Conservation (phyloP, 345 rosid species). For the Excoecaria cochinchinensis region DNA sequence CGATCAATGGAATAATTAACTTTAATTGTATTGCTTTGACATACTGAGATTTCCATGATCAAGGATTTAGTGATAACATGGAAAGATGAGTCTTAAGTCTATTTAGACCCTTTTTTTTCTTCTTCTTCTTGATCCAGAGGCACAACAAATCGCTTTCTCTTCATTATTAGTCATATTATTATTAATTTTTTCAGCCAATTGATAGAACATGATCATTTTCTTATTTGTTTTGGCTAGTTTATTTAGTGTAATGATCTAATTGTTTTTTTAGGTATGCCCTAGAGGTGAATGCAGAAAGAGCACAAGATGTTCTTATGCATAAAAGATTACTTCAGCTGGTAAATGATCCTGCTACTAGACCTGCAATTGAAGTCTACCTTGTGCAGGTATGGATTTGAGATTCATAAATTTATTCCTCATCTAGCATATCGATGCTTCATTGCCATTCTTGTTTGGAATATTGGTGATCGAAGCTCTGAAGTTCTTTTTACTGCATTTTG, state of each 20-base stretch:
- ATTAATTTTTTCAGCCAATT: neutral
- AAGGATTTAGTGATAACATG: too few relatives aligned
- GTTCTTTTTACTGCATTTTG: too few relatives aligned
- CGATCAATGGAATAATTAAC: too few relatives aligned
- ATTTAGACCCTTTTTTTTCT: neutral
- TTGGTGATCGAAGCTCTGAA: too few relatives aligned
- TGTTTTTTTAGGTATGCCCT: conserved; percentile 49
- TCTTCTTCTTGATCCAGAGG: neutral
- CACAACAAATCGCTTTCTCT: neutral
- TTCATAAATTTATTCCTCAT: conserved; percentile 11
- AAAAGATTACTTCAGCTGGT: conserved; percentile 55
- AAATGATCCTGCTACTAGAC: conserved; percentile 45
- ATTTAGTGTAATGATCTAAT: conserved; percentile 2
- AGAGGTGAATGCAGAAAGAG: conserved; percentile 62
- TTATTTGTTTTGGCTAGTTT: neutral
- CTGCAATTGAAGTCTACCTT: conserved; percentile 62
- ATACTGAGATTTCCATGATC: too few relatives aligned
- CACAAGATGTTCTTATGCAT: conserved; percentile 67
- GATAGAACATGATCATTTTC: neutral
- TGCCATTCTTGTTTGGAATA: too few relatives aligned
- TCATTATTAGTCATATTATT: neutral
- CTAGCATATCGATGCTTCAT: too few relatives aligned
- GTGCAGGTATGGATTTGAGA: conserved; percentile 40
- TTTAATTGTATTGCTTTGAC: too few relatives aligned
- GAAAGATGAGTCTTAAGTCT: too few relatives aligned